These are phyloP conservation scores for Davidsoniella virescens DNA, from an alignment of 2,329 filamentous ascomycete genomes.

Conservation along the genomic window DNA sequence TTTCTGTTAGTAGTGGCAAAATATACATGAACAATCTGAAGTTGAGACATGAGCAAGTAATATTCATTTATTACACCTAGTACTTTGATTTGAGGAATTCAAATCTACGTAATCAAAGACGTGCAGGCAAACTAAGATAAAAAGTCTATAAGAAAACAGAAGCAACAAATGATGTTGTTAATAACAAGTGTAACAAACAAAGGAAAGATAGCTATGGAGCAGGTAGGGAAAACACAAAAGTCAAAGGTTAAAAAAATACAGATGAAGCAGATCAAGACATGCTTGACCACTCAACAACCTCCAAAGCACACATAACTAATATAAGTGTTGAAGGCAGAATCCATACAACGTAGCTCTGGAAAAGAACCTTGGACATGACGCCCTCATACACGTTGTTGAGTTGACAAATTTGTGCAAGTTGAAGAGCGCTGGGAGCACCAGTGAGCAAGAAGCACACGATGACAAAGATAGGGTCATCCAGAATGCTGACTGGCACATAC, in stretches of 20 bases:
- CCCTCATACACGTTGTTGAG: slow-evolving; percentile 93
- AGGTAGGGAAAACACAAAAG: slow-evolving; percentile 2
- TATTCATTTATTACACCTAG: no score
- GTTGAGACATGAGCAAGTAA: no score
- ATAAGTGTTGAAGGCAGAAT: slow-evolving; percentile 86
- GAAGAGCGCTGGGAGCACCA: slow-evolving; percentile 81
- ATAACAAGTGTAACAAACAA: slow-evolving; percentile 1
- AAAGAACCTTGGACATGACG: slow-evolving; percentile 81
- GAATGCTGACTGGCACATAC: slow-evolving; percentile 78
- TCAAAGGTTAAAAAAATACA: slow-evolving; percentile 5
- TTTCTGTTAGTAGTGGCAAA: no score
- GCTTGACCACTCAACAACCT: slow-evolving; percentile 76
- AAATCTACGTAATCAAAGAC: neutral
- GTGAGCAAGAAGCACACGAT: slow-evolving; percentile 95
- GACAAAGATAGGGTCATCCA: slow-evolving; percentile 95
- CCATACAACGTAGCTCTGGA: slow-evolving; percentile 83
- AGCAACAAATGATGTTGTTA: neutral
- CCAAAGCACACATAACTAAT: slow-evolving; percentile 78
- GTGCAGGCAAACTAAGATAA: neutral
- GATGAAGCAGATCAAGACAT: slow-evolving; percentile 2
- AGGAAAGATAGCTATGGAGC: neutral
- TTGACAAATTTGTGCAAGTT: slow-evolving; percentile 95
- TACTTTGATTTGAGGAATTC: no score
- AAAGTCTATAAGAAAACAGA: neutral
- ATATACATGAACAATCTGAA: no score